Conservation (phyloP, 202 grass and related monocot genomes). For the Setaria italica region DNA sequence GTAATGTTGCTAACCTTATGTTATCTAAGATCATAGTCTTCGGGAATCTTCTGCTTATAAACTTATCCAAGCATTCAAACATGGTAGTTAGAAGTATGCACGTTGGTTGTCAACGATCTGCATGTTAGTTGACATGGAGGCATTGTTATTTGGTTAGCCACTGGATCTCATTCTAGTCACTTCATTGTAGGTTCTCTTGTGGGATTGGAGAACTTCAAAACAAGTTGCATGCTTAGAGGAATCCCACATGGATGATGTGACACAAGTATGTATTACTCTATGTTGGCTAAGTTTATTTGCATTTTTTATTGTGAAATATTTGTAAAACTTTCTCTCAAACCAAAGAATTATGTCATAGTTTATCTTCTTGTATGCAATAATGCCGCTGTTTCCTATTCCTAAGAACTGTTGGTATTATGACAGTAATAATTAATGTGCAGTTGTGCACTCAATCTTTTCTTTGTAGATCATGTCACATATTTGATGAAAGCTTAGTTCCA, state of each 20-base stretch:
- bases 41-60: not conserved
- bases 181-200: conserved; percentile 75
- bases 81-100: not conserved
- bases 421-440: not conserved
- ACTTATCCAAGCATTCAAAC: not conserved
- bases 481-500: not conserved
- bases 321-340: not conserved
- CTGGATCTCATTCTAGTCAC: conserved; percentile 13
- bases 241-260: conserved; percentile 93
- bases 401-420: not conserved
- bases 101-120: not conserved
- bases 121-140: not conserved
- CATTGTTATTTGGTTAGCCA: not conserved
- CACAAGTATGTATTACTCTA: conserved; percentile 60
- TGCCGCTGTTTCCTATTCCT: not conserved
- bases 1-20: not conserved
- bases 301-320: not conserved
- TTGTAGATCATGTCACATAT: not conserved
- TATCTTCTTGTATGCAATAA: not conserved
- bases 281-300: conserved; percentile 1
- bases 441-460: not conserved
- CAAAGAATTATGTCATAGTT: not conserved
- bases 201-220: conserved; percentile 96
- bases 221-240: conserved; percentile 85
- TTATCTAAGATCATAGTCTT: not conserved